Percentiles rank a stretch among this genome's conserved stretches.
Evolutionary conservation across 305 asterid species (phyloP).

Genomic region (Fraxinus angustifolia): DNA sequence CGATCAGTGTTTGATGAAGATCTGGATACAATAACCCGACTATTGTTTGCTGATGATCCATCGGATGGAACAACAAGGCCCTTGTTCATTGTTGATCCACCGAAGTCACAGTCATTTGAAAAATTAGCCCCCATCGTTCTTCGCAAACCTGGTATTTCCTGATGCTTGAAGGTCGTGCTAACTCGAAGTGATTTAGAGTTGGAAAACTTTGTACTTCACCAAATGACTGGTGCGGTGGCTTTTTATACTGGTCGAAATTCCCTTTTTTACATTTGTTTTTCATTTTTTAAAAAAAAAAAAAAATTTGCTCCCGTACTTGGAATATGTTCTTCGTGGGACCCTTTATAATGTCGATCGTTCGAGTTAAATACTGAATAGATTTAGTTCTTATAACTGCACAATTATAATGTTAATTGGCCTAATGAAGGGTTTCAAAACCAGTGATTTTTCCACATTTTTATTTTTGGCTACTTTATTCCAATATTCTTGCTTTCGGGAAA

Average conservation of each 20-base stretch:
- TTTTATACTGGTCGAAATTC: slow-evolving; percentile 25
- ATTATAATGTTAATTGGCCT: background rate
- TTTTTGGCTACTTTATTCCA: slow-evolving; percentile 24
- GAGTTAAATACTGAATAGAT: background rate
- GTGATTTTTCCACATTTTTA: background rate
- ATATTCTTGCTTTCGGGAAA: slow-evolving; percentile 3
- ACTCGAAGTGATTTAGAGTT: background rate
- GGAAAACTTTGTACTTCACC: background rate
- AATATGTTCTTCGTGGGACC: slow-evolving; percentile 50
- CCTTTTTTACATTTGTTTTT: background rate
- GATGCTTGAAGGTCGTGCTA: background rate
- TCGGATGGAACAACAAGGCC: slow-evolving; percentile 9
- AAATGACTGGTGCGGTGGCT: background rate
- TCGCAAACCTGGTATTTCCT: background rate
- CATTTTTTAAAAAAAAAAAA: background rate
- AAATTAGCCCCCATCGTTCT: slow-evolving; percentile 36
- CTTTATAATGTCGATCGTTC: slow-evolving; percentile 19
- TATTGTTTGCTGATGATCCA: slow-evolving; percentile 18
- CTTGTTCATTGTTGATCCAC: background rate
- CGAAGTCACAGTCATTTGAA: slow-evolving; percentile 17
- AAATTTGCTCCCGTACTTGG: background rate
- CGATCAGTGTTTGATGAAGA: slow-evolving; percentile 25
- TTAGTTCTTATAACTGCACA: background rate
- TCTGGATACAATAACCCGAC: slow-evolving; percentile 21
- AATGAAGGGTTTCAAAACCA: background rate